These are phyloP conservation scores for Tirmania nivea DNA, from an alignment of 495 filamentous ascomycete genomes.

Conservation along the genomic window DNA sequence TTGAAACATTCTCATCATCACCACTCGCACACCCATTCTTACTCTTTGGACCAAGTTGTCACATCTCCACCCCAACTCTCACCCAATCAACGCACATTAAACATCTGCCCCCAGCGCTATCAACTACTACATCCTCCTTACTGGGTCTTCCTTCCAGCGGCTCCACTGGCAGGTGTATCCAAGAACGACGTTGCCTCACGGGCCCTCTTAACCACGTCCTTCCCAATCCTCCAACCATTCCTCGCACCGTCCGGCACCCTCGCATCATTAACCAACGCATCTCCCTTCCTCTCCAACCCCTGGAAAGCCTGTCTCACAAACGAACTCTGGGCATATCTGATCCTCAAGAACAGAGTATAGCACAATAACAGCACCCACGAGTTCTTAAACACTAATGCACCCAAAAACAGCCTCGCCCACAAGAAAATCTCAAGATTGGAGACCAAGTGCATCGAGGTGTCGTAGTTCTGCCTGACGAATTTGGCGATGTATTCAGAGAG, in stretches of 20 bases:
- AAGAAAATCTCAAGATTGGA: conserved; percentile 54
- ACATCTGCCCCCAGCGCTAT: no score
- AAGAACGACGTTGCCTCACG: conserved; percentile 58
- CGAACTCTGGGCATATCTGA: conserved; percentile 68
- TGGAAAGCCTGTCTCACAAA: conserved; percentile 70
- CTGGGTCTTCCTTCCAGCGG: background rate
- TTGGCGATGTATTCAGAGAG: conserved; percentile 60
- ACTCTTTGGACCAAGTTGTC: no score
- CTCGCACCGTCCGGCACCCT: conserved; percentile 65
- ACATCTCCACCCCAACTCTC: no score
- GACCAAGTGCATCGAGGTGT: conserved; percentile 65
- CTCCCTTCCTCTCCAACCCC: conserved; percentile 48
- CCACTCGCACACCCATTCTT: no score
- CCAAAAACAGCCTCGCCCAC: conserved; percentile 58
- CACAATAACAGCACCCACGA: conserved; percentile 68
- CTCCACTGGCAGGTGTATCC: background rate
- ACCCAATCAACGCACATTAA: no score
- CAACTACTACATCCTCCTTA: background rate
- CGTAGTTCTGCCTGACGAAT: conserved; percentile 97
- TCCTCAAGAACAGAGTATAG: conserved; percentile 84
- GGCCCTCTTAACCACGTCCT: conserved; percentile 47
- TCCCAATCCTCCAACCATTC: conserved; percentile 62
- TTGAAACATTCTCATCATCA: no score
- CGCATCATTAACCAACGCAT: conserved; percentile 65
- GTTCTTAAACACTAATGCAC: conserved; percentile 66